phyloP scores from a whole-genome alignment of 768 basidiomycete genomes.

The Collybia sordida region DNA sequence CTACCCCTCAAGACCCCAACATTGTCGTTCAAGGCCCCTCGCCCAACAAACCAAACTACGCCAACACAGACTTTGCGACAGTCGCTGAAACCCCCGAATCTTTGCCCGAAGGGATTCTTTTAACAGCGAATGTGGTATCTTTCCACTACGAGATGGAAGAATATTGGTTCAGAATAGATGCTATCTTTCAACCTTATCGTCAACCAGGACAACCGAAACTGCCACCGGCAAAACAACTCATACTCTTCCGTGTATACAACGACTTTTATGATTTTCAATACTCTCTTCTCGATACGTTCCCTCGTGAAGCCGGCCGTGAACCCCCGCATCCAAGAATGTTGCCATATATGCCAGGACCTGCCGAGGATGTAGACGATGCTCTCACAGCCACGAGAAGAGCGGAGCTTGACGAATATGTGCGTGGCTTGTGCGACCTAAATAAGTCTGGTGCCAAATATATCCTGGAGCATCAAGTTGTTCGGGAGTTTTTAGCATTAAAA shows the following conservation, averaged over 20 bases:
- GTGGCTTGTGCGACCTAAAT: conserved; percentile 73
- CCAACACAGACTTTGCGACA: conserved; percentile 22
- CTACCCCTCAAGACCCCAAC: conserved; percentile 18
- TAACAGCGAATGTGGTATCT: conserved; percentile 88
- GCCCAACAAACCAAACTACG: conserved; percentile 20
- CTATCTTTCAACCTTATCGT: conserved; percentile 82
- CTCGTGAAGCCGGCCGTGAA: conserved; percentile 85
- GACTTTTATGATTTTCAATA: conserved; percentile 99
- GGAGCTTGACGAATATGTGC: conserved; percentile 89
- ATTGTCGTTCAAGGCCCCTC: conserved; percentile 26
- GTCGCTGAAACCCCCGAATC: conserved; percentile 42
- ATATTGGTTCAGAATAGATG: conserved; percentile 97
- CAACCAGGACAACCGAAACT: conserved; percentile 52
- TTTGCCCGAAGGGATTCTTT: conserved; percentile 82
- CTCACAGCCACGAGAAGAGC: conserved; percentile 77
- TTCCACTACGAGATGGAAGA: conserved; percentile 96
- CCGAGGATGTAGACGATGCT: conserved; percentile 77
- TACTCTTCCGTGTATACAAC: conserved; percentile 93
- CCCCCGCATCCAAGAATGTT: conserved; percentile 70
- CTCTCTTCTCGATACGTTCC: conserved; percentile 80
- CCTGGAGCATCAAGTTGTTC: conserved; percentile 75
- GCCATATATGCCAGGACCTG: conserved; percentile 97
- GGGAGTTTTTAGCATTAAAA: conserved; percentile 80
- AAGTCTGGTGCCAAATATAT: conserved; percentile 71
- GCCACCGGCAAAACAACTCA: conserved; percentile 73